phyloP scores from a whole-genome alignment of 169 alveolate genomes.

The Plasmodium yoelii region DNA sequence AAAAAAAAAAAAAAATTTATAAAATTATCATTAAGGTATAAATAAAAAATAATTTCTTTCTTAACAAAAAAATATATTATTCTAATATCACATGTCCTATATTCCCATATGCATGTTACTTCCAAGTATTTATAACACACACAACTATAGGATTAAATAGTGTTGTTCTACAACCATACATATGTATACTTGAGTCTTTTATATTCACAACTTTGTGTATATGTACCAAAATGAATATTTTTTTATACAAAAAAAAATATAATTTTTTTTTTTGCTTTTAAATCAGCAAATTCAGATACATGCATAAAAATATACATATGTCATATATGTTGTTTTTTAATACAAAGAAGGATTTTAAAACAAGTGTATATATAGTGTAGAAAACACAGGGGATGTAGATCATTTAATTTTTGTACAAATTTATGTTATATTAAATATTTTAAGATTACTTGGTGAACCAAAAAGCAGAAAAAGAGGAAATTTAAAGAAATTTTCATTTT shows the following conservation, averaged over 20 bases:
- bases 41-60: too few relatives aligned
- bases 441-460: slow-evolving; percentile 48
- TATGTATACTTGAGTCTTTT: not conserved
- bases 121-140: too few relatives aligned
- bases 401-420: slow-evolving; percentile 1
- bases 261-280: not conserved
- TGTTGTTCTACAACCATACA: not conserved
- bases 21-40: too few relatives aligned
- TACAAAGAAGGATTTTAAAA: not conserved
- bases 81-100: too few relatives aligned
- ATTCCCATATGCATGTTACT: too few relatives aligned
- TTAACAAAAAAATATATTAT: too few relatives aligned
- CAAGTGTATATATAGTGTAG: not conserved
- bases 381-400: not conserved
- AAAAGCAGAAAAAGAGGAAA: slow-evolving; percentile 25
- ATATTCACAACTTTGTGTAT: not conserved
- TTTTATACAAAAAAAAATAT: not conserved
- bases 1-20: too few relatives aligned
- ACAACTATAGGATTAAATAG: not conserved
- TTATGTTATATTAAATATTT: slow-evolving; percentile 17
- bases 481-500: slow-evolving; percentile 34
- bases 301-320: not conserved
- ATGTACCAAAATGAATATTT: not conserved
- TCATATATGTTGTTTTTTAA: not conserved
- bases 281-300: not conserved